Evolutionary conservation across 2,329 filamentous ascomycete species (phyloP), one percentile per base, ranked within the genome.

Genomic region (Mycosphaerella sp.): DNA sequence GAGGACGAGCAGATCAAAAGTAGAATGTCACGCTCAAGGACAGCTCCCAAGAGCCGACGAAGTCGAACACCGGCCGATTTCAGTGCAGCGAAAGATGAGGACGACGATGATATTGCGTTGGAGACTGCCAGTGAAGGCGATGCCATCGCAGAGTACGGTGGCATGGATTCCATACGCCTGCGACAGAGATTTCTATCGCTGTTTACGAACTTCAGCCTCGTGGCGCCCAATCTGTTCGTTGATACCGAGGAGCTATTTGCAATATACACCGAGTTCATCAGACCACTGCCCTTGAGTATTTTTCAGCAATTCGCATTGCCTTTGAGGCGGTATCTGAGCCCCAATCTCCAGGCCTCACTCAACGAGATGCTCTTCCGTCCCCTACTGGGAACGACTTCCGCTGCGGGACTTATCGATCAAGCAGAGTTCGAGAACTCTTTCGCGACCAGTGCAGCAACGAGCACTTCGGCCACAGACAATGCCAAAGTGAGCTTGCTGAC

Each of bases 401-500:
- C 70, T 53, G 14, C 71, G 69, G 34, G 68, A 70, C 3, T 71
- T 69, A 67, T 84, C 17, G 76, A 69, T 4, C 76, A 78, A 57
- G 46, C 66, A 0, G 75, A 77, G 12, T 71, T 85, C 17, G 76
- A 81, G 56, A 59, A 74, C 42, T 84, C 83, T 63, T 91, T 83
- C 67, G 76, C 89, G 2, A 81, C 81, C 0, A 83, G 79, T 59
- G 75, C 84, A 0, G 85, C 87, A 1, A 83, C 80, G 55, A 81
- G 78, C 0, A 73, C 78, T 11, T 77, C 75, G 6, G 69, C 79
- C 0, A 78, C 81, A 17, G 86, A 89, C 58, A 91, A 93, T 62
- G 83, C 84, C 29, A 87, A 86, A 67, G 76, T 91, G 38, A 84
- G 84, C 1, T 70, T 91, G 8, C 69, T 87, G 31, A 72, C 89